phyloP scores from a whole-genome alignment of 257 asterid species.

The Catharanthus roseus region DNA sequence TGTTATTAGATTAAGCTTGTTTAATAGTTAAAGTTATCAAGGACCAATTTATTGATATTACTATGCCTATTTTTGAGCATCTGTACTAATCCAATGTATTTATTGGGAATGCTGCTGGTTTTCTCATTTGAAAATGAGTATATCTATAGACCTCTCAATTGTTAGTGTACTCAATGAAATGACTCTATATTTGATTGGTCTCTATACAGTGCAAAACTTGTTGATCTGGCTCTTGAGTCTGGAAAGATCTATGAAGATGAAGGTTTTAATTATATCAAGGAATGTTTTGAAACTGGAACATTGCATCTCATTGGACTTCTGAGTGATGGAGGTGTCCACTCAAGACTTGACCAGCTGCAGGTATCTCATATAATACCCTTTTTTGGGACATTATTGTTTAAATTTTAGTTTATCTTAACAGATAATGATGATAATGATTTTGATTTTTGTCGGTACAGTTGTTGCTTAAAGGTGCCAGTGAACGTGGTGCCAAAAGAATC shows the following conservation, averaged over 20 bases:
- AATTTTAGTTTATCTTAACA: neutral
- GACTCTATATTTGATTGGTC: neutral
- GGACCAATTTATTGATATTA: neutral
- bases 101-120: neutral
- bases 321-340: slow-evolving; percentile 97
- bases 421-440: slow-evolving; percentile 14
- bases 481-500: slow-evolving; percentile 81
- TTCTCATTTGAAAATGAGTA: neutral
- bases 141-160: neutral
- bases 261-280: slow-evolving; percentile 67
- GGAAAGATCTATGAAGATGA: slow-evolving; percentile 80
- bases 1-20: neutral
- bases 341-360: slow-evolving; percentile 80
- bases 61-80: neutral
- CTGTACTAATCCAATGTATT: neutral
- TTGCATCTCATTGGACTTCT: slow-evolving; percentile 81
- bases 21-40: neutral
- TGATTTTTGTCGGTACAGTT: slow-evolving; percentile 40
- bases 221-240: slow-evolving; percentile 79
- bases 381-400: neutral
- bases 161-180: neutral
- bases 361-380: slow-evolving; percentile 18
- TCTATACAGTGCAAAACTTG: slow-evolving; percentile 75
- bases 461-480: slow-evolving; percentile 81
- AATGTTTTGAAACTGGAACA: slow-evolving; percentile 66